phyloP scores from a whole-genome alignment of 2,329 filamentous ascomycete species.

The Colletotrichum musae region DNA sequence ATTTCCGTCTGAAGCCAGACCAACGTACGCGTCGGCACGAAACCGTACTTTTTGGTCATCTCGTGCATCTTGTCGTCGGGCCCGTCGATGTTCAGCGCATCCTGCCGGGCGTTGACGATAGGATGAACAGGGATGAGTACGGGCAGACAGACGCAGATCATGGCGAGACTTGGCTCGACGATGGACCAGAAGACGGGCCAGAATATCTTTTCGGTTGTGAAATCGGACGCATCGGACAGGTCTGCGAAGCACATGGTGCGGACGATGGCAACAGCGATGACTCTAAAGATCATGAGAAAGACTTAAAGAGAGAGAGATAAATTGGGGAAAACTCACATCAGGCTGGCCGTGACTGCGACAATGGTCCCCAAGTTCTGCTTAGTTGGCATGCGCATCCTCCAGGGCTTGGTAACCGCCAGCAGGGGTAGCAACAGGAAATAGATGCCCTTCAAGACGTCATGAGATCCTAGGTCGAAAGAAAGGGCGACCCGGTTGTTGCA shows the following conservation, averaged over 20 bases:
- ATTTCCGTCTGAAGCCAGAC: background rate
- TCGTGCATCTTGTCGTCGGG: background rate
- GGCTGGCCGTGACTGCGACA: constrained; percentile 47
- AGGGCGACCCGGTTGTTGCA: constrained; percentile 54
- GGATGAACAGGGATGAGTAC: constrained; percentile 34
- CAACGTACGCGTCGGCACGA: too few species aligned
- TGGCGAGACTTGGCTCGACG: constrained; percentile 43
- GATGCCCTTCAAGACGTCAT: constrained; percentile 56
- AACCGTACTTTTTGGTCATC: background rate
- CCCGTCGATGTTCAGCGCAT: constrained; percentile 1
- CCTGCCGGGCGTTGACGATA: background rate
- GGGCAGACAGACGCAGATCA: constrained; percentile 44
- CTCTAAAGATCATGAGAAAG: constrained; percentile 26
- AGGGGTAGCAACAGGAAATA: constrained; percentile 55
- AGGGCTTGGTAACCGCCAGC: constrained; percentile 49
- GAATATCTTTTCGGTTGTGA: constrained; percentile 43
- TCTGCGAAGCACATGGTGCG: constrained; percentile 42
- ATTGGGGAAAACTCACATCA: constrained; percentile 41
- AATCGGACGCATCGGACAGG: too few species aligned
- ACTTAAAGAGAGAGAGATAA: background rate
- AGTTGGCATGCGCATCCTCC: constrained; percentile 50
- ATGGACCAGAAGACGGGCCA: constrained; percentile 45
- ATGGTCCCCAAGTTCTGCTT: constrained; percentile 45
- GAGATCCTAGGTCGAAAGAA: constrained; percentile 55
- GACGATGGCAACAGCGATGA: constrained; percentile 44